Conservation (phyloP, 495 filamentous ascomycete genomes). For the Penicillium ucsense region DNA sequence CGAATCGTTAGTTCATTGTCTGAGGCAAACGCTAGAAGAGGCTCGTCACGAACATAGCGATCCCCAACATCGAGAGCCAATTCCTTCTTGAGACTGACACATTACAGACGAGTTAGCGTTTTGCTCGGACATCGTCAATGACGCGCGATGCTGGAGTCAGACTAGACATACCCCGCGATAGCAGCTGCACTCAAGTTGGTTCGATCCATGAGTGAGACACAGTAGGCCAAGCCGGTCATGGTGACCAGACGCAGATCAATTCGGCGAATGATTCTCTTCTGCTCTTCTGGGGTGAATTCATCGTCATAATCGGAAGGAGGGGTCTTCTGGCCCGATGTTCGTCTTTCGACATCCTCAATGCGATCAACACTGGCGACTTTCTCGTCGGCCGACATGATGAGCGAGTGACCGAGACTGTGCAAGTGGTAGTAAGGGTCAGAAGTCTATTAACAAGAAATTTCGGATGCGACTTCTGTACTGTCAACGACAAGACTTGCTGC, state of each 20-base stretch:
- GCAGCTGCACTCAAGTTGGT: constrained; percentile 56
- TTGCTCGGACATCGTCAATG: neutral
- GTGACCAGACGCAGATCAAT: constrained; percentile 55
- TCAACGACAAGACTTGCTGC: too few relatives aligned
- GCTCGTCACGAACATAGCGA: constrained; percentile 25
- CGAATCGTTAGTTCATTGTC: neutral
- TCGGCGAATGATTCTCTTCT: constrained; percentile 43
- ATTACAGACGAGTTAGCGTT: neutral
- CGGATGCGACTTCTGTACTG: neutral
- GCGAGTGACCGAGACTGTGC: too few relatives aligned
- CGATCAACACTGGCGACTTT: constrained; percentile 19
- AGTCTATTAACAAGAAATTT: neutral
- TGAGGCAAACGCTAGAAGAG: neutral
- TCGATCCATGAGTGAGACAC: constrained; percentile 56
- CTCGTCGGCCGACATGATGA: constrained; percentile 8
- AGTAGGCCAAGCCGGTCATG: constrained; percentile 56
- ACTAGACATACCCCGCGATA: constrained; percentile 42
- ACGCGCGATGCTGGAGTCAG: neutral
- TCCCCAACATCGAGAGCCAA: constrained; percentile 32
- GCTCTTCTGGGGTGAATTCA: constrained; percentile 26
- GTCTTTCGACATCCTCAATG: constrained; percentile 21
- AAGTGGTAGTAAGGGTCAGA: too few relatives aligned
- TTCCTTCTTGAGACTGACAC: constrained; percentile 40
- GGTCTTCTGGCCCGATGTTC: constrained; percentile 6
- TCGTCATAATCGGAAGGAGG: constrained; percentile 21